phyloP scores from a whole-genome alignment of 495 filamentous ascomycete genomes.

The Trichoderma orchidacearum region DNA sequence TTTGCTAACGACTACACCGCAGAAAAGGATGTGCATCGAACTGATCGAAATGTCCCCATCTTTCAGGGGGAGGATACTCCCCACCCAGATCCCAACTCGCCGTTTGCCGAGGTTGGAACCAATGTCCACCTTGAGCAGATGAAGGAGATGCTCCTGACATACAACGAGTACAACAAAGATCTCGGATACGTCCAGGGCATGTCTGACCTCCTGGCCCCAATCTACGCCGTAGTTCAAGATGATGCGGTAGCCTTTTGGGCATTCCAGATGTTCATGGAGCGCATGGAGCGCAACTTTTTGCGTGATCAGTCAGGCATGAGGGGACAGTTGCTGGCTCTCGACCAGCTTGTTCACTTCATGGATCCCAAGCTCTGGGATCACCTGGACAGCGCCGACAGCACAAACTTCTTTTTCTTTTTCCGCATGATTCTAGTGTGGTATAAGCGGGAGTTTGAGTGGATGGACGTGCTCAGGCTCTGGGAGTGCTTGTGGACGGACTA shows the following conservation, averaged over 20 bases:
- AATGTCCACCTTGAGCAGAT: constrained; percentile 97
- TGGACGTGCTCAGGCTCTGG: constrained; percentile 78
- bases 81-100: constrained; percentile 95
- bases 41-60: constrained; percentile 81
- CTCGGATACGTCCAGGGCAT: constrained; percentile 97
- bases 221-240: constrained; percentile 95
- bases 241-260: constrained; percentile 96
- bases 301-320: constrained; percentile 95
- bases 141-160: constrained; percentile 97
- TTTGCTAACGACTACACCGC: constrained; percentile 19
- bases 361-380: constrained; percentile 89
- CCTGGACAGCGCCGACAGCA: constrained; percentile 76
- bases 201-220: constrained; percentile 90
- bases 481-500: constrained; percentile 93
- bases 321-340: constrained; percentile 73
- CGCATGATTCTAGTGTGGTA: constrained; percentile 97
- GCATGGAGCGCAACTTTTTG: constrained; percentile 96
- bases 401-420: constrained; percentile 99
- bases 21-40: constrained; percentile 98
- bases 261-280: constrained; percentile 90
- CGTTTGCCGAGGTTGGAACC: constrained; percentile 79
- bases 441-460: constrained; percentile 90
- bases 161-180: constrained; percentile 90
- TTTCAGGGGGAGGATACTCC: constrained; percentile 95
- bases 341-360: constrained; percentile 91